These are phyloP conservation scores for Macrophomina phaseolina DNA, from an alignment of 2,329 filamentous ascomycete species.

Conservation along the genomic window DNA sequence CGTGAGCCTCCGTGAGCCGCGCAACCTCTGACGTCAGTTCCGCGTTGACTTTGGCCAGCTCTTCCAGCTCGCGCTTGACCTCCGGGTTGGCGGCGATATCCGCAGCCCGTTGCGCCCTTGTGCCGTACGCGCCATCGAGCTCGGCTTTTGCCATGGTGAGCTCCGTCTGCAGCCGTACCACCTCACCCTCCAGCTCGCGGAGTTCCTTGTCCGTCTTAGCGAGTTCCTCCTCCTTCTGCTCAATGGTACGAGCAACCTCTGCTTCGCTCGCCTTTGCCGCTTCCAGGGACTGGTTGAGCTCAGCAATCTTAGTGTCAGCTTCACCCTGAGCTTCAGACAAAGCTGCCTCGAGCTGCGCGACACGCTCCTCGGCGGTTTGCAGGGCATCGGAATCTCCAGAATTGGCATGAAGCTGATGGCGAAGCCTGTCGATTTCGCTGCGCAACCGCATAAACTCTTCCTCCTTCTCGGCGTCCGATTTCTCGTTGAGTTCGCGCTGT, in stretches of 20 bases:
- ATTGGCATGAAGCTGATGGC: constrained; percentile 40
- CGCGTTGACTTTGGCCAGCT: constrained; percentile 54
- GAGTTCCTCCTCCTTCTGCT: constrained; percentile 44
- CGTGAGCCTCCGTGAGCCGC: constrained; percentile 35
- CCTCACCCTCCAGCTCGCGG: constrained; percentile 61
- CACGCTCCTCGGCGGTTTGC: constrained; percentile 33
- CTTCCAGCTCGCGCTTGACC: constrained; percentile 65
- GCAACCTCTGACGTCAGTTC: constrained; percentile 49
- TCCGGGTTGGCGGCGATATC: constrained; percentile 64
- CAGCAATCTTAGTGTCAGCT: constrained; percentile 40
- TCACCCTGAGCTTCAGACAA: constrained; percentile 45
- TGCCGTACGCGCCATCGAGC: constrained; percentile 91
- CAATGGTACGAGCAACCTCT: constrained; percentile 35
- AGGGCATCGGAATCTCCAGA: constrained; percentile 1
- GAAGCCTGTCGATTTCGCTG: constrained; percentile 47
- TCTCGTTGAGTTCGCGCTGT: constrained; percentile 89
- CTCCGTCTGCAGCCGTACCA: constrained; percentile 73
- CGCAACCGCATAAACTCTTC: constrained; percentile 49
- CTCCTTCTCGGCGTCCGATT: constrained; percentile 67
- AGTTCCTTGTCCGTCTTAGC: constrained; percentile 27
- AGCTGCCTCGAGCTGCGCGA: constrained; percentile 40
- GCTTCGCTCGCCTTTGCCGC: no score
- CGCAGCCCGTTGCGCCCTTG: constrained; percentile 70
- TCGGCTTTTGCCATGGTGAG: constrained; percentile 90
- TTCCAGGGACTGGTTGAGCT: constrained; percentile 32